A percentile compares a stretch with the other conserved stretches of the same genome.
These are phyloP conservation scores for Protostelium mycophagum DNA, from an alignment of 78 protist species.

Conservation along the genomic window DNA sequence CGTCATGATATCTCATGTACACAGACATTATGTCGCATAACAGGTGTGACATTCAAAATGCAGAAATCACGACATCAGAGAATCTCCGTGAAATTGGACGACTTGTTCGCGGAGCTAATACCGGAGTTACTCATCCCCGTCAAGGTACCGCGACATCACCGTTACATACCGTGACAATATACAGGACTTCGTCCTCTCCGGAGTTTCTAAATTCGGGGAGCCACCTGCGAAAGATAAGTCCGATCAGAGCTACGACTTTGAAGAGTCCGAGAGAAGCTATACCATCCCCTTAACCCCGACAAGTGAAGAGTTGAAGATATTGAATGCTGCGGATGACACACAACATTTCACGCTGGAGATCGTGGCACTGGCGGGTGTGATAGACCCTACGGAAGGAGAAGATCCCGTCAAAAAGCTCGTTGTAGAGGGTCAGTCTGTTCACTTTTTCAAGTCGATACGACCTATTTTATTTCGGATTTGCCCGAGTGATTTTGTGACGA, in stretches of 20 bases:
- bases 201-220: neutral
- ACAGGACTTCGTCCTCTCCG: neutral
- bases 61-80: neutral
- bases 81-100: neutral
- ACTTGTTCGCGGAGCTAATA: neutral
- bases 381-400: neutral
- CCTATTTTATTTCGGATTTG: too few relatives aligned
- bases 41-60: neutral
- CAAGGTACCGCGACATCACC: neutral
- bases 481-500: too few relatives aligned
- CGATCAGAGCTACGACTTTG: too few relatives aligned
- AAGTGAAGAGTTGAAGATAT: neutral
- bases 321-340: neutral
- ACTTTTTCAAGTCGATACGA: neutral
- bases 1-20: too few relatives aligned
- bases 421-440: neutral
- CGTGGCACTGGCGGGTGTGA: neutral
- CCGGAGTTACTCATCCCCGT: neutral
- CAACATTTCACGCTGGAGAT: neutral
- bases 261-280: too few relatives aligned
- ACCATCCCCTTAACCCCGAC: neutral
- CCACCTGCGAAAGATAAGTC: neutral
- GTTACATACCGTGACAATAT: neutral
- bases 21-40: neutral
- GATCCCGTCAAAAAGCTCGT: neutral